Evolutionary conservation across 805 yeast species (phyloP), one percentile per base, ranked within the genome.

Genomic region (Ogataea degrootiae): DNA sequence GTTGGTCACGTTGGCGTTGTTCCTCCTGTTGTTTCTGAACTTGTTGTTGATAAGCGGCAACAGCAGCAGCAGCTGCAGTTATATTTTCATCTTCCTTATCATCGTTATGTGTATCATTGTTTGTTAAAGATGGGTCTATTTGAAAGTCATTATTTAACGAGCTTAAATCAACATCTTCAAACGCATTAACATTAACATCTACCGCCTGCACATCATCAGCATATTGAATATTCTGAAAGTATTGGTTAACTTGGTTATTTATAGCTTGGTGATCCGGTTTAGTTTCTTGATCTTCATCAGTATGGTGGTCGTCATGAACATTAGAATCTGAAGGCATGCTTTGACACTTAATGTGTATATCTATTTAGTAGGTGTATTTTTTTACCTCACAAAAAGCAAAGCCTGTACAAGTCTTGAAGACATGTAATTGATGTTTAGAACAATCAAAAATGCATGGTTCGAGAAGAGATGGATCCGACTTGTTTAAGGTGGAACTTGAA

Each of bases 211-310:
- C 59, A 17, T 49, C 60, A 9, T 59, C 63, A 16, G 58, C 37
- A 40, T 58, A 60, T 21, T 57, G 53, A 19, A 61, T 59, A 39
- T 51, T 51, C 15, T 61, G 59, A 35, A 63, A 56, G 42, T 61
- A 62, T 41, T 63, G 63, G 22, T 50, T 57, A 17, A 62, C 67
- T 46, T 62, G 64, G 8, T 49, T 52, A 37, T 61, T 60, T 29
- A 62, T 48, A 3, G 60, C 36, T 38, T 57, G 62, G 21, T 61
- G 66, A 46, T 61, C 67, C 23, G 54, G 53, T 15, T 52, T 57
- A 14, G 51, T 41, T 3, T 52, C 56, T 12, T 46, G 52, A 7
- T 43, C 46, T 4, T 39, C 43, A 17, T 36, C 47, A 12, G 34
- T 29, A 23, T 42, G 34, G 31, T 14, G 16, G 15, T 21, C 15